Base-by-base conservation (phyloP, 2,329 filamentous ascomycete genomes). In the Aspergillus sp. region DNA sequence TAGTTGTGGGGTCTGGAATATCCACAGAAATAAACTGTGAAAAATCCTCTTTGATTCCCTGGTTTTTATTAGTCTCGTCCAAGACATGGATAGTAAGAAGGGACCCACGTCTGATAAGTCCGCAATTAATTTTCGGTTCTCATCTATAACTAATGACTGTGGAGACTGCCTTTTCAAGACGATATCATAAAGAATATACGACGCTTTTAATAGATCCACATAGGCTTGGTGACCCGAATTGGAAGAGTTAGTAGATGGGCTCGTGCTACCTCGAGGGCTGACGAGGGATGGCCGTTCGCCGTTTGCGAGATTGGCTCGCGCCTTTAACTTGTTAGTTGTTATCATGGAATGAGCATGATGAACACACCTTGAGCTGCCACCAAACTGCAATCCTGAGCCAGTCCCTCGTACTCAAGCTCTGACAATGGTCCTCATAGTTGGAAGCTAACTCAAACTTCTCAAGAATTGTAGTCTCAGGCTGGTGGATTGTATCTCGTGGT, bases 341-440 rank as follows among this genome's bases (percentile, higher is more conserved):
- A 48, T 23, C 12, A 43, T n/a, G 1, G 17, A 14, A 6, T 27
- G 27, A 21, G 31, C 15, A 31, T 15, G 21, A 37, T 7, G 4
- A 11, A 43, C 17, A n/a, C 59, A 67, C 68, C 62, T 73, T 70
- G 21, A 73, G 53, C 33, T 72, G 52, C 70, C 70, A 73, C 70
- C 70, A 73, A 15, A 67, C 68, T 3, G 70, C 68, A 40, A 71
- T 57, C 11, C 64, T 62, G 21, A 73, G 60, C 70, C 70, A 73
- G 43, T 70, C 68, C 40, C 62, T 63, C 12, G 67, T 64, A 31
- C 57, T 65, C 1, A 71, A 56, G 19, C 65, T 61, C 46, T 62
- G 58, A 3, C 66, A 55, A 7, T 63, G 62, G n/a, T 67, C 52
- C 49, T 68, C 67, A 21, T 65, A 59, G 7, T 65, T 55, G 0